phyloP scores from a whole-genome alignment of 2,329 filamentous ascomycete genomes.

The Alternaria triticina region DNA sequence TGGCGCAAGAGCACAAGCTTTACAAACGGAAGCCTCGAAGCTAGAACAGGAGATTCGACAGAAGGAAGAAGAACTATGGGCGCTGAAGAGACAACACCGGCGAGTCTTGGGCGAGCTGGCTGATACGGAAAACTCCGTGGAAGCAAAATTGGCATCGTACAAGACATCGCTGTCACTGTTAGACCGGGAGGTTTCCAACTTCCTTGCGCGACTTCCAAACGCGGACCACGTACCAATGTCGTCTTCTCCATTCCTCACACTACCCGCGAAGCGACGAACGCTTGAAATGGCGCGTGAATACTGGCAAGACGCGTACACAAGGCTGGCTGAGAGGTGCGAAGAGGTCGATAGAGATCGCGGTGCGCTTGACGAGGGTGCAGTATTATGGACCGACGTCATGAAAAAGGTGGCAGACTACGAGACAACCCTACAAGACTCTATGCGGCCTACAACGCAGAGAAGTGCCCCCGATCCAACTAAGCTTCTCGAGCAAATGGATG shows the following conservation, averaged over 20 bases:
- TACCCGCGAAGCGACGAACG: constrained; percentile 70
- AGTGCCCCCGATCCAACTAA: constrained; percentile 22
- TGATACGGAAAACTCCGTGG: constrained; percentile 68
- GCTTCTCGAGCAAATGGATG: constrained; percentile 58
- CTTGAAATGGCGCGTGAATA: constrained; percentile 73
- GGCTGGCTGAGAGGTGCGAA: constrained; percentile 61
- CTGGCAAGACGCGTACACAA: constrained; percentile 69
- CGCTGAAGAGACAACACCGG: constrained; percentile 66
- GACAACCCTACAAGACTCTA: constrained; percentile 62
- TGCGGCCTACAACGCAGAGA: constrained; percentile 47
- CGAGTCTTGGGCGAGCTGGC: constrained; percentile 66
- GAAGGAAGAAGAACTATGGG: constrained; percentile 68
- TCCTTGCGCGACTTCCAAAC: constrained; percentile 64
- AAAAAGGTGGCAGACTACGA: constrained; percentile 70
- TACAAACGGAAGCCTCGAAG: constrained; percentile 58
- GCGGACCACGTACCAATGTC: constrained; percentile 37
- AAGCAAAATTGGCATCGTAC: constrained; percentile 76
- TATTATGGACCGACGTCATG: constrained; percentile 70
- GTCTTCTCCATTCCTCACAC: constrained; percentile 60
- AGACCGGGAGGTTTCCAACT: constrained; percentile 65
- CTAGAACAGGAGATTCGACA: constrained; percentile 69
- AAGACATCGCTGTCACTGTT: constrained; percentile 70
- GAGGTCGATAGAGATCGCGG: constrained; percentile 66
- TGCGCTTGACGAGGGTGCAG: constrained; percentile 71
- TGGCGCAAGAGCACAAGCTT: constrained; percentile 60